Base-by-base conservation (phyloP, 176 grass and related monocot genomes). In the Oryza rufipogon region DNA sequence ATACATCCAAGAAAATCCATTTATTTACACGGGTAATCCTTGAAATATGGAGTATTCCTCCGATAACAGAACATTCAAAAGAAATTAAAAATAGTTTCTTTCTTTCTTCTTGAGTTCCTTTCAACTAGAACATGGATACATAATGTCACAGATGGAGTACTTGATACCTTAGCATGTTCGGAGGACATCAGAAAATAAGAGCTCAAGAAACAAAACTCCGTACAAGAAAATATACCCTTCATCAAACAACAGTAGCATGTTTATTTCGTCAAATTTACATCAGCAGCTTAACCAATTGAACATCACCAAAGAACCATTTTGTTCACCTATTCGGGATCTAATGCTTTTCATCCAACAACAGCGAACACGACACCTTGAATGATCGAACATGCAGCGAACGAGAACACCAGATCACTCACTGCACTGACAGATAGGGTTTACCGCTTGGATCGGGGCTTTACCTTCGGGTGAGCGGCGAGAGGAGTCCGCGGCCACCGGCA, bases 391-490 rank as follows among this genome's bases (percentile, higher is more conserved):
- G 2, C 20, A 34, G 5, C 11, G 16, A 47, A 7, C 19, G 9
- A n/a, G 2, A 20, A 4, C 19, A 61, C 47, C 32, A 81, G 6
- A 11, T 41, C 77, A 60, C 70, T 41, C 77, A 61, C 54, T 16
- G 15, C 77, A 30, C 70, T 25, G 15, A 61, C 4, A 81, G 2
- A 72, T 11, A 86, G 49, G 44, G 38, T 68, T 76, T 76, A 71
- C 7, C 14, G 9, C 17, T 34, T 17, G 28, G 33, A 49, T 78
- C 51, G 11, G 46, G 68, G 0, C 6, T 11, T 7, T 81, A 94
- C 92, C 92, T 94, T 87, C 4, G 81, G 81, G 3, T 17, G 69
- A 49, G 1, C 47, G 12, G 23, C 1, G 20, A 64, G 42, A 67
- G 69, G 4, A 64, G 63, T 78, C 34, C 13, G 42, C 28, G 12